These are phyloP conservation scores for Pichia deserticola DNA, from an alignment of 805 yeast species.

Conservation along the genomic window DNA sequence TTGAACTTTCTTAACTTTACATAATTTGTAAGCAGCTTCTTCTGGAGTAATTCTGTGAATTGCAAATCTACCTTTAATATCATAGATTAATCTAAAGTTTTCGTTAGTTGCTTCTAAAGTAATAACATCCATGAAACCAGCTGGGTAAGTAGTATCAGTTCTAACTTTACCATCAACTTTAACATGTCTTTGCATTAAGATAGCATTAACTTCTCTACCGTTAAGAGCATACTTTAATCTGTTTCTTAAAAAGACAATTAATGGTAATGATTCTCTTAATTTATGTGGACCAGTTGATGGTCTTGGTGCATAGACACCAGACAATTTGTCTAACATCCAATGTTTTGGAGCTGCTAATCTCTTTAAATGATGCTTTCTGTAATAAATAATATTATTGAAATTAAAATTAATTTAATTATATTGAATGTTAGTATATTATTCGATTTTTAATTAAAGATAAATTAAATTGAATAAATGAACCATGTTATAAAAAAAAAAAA, in stretches of 20 bases:
- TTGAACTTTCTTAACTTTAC: constrained; percentile 96
- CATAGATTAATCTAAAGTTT: constrained; percentile 98
- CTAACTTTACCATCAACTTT: constrained; percentile 99
- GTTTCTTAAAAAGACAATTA: constrained; percentile 95
- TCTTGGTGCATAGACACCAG: constrained; percentile 99
- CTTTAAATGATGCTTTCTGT: constrained; percentile 96
- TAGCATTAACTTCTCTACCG: constrained; percentile 98
- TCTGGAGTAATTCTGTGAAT: constrained; percentile 99
- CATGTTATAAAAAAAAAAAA: neutral
- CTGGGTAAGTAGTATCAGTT: constrained; percentile 98
- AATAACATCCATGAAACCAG: constrained; percentile 99
- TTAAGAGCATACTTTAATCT: constrained; percentile 97
- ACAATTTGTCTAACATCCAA: constrained; percentile 99
- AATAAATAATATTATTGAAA: constrained; percentile 3
- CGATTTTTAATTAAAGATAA: too few relatives aligned
- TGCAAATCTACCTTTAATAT: constrained; percentile 98
- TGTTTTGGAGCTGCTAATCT: constrained; percentile 99
- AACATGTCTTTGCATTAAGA: constrained; percentile 96
- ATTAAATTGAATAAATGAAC: neutral
- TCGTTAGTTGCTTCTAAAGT: constrained; percentile 96
- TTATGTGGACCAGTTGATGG: constrained; percentile 99
- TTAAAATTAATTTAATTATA: neutral
- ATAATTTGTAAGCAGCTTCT: constrained; percentile 97
- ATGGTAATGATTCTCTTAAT: constrained; percentile 96
- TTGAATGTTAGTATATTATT: neutral